phyloP scores from a whole-genome alignment of 257 asterid genomes.

The Ajuga chamaepitys region DNA sequence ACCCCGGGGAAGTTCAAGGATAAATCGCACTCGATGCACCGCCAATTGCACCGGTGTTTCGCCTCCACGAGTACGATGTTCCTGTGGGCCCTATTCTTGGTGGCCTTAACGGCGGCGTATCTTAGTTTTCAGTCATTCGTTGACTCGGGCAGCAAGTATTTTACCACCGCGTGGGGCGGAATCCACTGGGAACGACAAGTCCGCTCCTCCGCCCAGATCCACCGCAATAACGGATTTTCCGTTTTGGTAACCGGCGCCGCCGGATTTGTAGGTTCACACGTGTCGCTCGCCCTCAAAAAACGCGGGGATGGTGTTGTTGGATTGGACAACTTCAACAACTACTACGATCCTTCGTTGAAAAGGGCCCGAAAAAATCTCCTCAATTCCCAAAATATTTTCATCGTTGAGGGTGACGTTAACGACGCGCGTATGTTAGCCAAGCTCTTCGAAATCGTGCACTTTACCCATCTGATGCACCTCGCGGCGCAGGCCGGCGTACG shows the following conservation, averaged over 20 bases:
- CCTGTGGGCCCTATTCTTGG: slow-evolving; percentile 64
- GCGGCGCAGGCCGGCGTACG: slow-evolving; percentile 90
- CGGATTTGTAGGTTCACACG: slow-evolving; percentile 74
- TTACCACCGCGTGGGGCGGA: slow-evolving; percentile 59
- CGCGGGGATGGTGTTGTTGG: slow-evolving; percentile 93
- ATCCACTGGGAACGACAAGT: slow-evolving; percentile 56
- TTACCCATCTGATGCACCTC: slow-evolving; percentile 75
- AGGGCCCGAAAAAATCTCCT: slow-evolving; percentile 33
- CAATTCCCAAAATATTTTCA: slow-evolving; percentile 18
- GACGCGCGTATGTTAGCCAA: slow-evolving; percentile 43
- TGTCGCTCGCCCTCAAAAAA: slow-evolving; percentile 55
- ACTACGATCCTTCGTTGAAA: slow-evolving; percentile 54
- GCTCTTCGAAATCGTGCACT: slow-evolving; percentile 44
- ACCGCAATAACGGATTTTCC: slow-evolving; percentile 41
- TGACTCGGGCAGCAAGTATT: slow-evolving; percentile 43
- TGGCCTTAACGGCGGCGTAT: slow-evolving; percentile 65
- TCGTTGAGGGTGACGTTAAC: slow-evolving; percentile 59
- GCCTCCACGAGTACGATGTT: slow-evolving; percentile 74
- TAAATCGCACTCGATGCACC: slow-evolving; percentile 41
- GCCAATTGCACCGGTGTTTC: slow-evolving; percentile 60
- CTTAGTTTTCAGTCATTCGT: slow-evolving; percentile 59
- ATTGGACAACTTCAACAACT: slow-evolving; percentile 58
- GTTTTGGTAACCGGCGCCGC: slow-evolving; percentile 80
- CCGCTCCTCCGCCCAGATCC: slow-evolving; percentile 51
- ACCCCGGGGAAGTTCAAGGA: slow-evolving; percentile 71